Percentiles rank a stretch among this genome's conserved stretches.
Evolutionary conservation across 371 early-diverging fungal species (phyloP).

Genomic region (Mucor ambiguus): DNA sequence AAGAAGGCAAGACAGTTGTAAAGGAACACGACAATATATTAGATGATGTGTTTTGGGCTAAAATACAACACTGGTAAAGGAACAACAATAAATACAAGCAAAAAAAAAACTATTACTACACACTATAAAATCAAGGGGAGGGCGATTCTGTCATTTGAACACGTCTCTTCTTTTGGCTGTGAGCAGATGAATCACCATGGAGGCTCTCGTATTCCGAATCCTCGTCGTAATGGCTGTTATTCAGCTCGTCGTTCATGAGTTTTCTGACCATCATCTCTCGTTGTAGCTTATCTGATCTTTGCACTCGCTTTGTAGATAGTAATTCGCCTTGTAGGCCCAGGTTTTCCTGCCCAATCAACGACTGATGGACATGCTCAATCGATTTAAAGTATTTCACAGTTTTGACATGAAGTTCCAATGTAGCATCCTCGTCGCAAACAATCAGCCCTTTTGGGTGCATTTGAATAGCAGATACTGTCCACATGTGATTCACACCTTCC

Average conservation of each 20-base stretch:
- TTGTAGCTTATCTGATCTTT: slow-evolving; percentile 17
- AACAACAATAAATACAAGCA: slow-evolving; percentile 1
- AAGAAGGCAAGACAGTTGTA: slow-evolving; percentile 14
- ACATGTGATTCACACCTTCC: slow-evolving; percentile 89
- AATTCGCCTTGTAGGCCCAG: slow-evolving; percentile 73
- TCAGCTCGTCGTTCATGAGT: slow-evolving; percentile 15
- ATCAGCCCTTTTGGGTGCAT: slow-evolving; percentile 87
- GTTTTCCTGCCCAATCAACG: slow-evolving; percentile 79
- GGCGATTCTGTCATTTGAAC: slow-evolving; percentile 10
- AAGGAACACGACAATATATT: slow-evolving; percentile 34
- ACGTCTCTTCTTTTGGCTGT: slow-evolving; percentile 24
- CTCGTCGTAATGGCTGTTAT: slow-evolving; percentile 17
- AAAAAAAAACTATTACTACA: not conserved
- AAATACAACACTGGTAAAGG: slow-evolving; percentile 33
- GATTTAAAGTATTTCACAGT: slow-evolving; percentile 46
- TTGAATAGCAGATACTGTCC: slow-evolving; percentile 92
- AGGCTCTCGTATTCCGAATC: slow-evolving; percentile 5
- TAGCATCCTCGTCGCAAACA: slow-evolving; percentile 91
- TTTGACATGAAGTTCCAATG: slow-evolving; percentile 84
- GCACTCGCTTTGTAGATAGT: slow-evolving; percentile 22
- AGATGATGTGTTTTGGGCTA: slow-evolving; percentile 43
- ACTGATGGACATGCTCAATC: slow-evolving; percentile 76
- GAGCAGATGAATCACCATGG: not conserved
- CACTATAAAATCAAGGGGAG: slow-evolving; percentile 11
- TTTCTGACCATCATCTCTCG: slow-evolving; percentile 27